Evolutionary conservation across 2,329 filamentous ascomycete species (phyloP).

Genomic region (Corinectria fuckeliana): DNA sequence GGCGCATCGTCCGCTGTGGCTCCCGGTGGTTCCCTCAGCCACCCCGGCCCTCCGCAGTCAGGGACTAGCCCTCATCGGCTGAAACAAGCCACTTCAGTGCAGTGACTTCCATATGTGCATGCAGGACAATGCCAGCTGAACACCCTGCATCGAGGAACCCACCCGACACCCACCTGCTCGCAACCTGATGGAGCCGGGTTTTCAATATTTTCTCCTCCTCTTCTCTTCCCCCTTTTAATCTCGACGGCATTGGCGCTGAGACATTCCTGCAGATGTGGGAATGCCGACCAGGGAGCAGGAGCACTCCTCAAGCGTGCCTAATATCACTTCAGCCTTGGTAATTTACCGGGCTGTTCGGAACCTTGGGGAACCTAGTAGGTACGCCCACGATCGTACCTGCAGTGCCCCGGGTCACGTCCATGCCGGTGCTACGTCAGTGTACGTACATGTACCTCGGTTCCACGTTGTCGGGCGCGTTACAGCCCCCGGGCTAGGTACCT

Average conservation of each 20-base stretch:
- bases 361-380: neutral
- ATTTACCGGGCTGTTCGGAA: neutral
- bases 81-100: constrained; percentile 34
- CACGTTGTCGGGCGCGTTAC: constrained; percentile 1
- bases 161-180: neutral
- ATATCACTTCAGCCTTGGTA: neutral
- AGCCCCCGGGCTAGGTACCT: neutral
- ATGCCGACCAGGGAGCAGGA: neutral
- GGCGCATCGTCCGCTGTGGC: constrained; percentile 35
- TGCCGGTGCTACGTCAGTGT: neutral
- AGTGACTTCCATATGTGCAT: neutral
- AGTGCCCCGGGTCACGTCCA: neutral
- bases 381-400: neutral
- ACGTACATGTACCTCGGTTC: constrained; percentile 2
- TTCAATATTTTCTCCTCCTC: neutral
- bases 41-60: constrained; percentile 23
- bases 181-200: neutral
- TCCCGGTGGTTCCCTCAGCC: constrained; percentile 23
- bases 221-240: constrained; percentile 3
- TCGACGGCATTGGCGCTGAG: neutral
- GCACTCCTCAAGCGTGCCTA: neutral
- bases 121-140: constrained; percentile 31
- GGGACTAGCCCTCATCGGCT: constrained; percentile 30
- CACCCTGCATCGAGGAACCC: neutral
- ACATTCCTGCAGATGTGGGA: neutral